Evolutionary conservation across 495 filamentous ascomycete genomes (phyloP).

Genomic region (Glutinoglossum americanum): DNA sequence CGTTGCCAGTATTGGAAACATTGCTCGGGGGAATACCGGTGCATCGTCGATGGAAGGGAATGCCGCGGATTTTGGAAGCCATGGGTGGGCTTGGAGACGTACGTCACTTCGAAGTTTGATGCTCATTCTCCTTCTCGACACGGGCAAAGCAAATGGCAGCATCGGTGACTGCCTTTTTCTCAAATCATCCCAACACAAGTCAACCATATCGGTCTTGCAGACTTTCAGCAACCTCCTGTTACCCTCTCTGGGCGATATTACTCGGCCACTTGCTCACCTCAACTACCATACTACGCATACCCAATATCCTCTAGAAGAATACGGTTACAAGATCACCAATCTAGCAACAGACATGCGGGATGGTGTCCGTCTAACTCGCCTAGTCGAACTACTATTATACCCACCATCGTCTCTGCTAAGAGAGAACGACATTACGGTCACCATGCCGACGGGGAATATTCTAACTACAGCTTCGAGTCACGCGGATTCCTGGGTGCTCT

Average conservation of each 20-base stretch:
- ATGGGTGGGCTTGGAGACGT: conserved; percentile 28
- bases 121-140: conserved; percentile 38
- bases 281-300: conserved; percentile 30
- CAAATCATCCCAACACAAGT: conserved; percentile 29
- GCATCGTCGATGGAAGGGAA: conserved; percentile 1
- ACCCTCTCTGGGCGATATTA: conserved; percentile 37
- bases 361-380: conserved; percentile 34
- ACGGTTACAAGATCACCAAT: conserved; percentile 33
- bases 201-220: conserved; percentile 31
- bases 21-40: background rate
- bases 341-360: conserved; percentile 44
- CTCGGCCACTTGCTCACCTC: conserved; percentile 30
- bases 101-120: conserved; percentile 38
- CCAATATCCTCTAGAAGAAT: conserved; percentile 38
- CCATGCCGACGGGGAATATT: conserved; percentile 18
- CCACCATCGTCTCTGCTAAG: conserved; percentile 12
- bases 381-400: conserved; percentile 38
- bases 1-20: background rate
- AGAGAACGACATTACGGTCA: conserved; percentile 14
- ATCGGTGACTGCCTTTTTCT: conserved; percentile 24
- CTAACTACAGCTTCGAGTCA: conserved; percentile 13
- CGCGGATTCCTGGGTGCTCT: conserved; percentile 23
- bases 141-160: conserved; percentile 19
- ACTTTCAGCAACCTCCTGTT: conserved; percentile 29
- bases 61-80: conserved; percentile 18